Conservation (phyloP, 495 filamentous ascomycete genomes). For the Xylaria telfairii region DNA sequence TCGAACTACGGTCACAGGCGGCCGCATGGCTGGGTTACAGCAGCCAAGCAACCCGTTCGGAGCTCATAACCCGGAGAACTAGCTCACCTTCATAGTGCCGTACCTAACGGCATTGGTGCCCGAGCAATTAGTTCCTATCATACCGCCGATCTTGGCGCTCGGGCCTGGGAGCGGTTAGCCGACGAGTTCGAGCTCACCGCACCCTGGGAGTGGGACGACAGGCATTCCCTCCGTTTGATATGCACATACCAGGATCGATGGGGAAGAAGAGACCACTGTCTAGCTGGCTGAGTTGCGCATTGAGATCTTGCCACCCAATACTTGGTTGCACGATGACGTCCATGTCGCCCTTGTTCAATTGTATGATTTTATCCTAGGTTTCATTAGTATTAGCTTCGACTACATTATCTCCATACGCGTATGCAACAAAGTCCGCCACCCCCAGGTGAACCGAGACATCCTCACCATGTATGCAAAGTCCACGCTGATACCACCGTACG, state of each 20-base stretch:
- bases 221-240: constrained; percentile 37
- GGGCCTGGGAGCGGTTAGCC: constrained; percentile 46
- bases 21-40: not conserved
- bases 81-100: constrained; percentile 71
- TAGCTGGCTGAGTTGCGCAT: constrained; percentile 72
- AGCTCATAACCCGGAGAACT: not conserved
- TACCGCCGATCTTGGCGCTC: constrained; percentile 70
- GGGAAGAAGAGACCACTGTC: constrained; percentile 86
- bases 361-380: constrained; percentile 66
- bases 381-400: not conserved
- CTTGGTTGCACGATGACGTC: constrained; percentile 90
- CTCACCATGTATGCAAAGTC: constrained; percentile 80
- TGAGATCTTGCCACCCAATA: constrained; percentile 90
- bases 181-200: not conserved
- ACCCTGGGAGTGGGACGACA: not conserved
- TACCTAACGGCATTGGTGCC: constrained; percentile 84
- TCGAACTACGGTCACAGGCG: not conserved
- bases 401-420: not conserved
- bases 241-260: constrained; percentile 71
- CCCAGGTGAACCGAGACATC: not conserved
- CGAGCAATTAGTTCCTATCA: constrained; percentile 82
- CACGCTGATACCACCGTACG: constrained; percentile 83
- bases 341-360: constrained; percentile 85
- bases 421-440: not conserved
- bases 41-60: not conserved